Evolutionary conservation across 257 asterid species (phyloP), one percentile per base, ranked within the genome.

Genomic region (Solanum arcanum): DNA sequence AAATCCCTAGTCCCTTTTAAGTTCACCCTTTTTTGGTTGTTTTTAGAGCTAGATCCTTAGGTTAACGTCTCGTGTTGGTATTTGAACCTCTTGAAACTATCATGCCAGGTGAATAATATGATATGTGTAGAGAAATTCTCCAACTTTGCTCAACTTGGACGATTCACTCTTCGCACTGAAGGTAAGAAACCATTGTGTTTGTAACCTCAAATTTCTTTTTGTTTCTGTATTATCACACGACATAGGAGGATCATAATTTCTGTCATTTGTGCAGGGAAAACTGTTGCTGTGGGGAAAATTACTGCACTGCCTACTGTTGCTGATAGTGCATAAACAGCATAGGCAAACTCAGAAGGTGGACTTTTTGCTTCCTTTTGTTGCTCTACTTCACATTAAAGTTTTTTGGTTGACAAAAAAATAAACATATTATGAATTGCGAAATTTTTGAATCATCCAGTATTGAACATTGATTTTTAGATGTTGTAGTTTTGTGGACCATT

Each of bases 131-230:
- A 97, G 91, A 94, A 93, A 84, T 97, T 94, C 87, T 72, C 92
- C 5, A 95, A 96, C 89, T 93, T 94, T 89, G 86, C 98, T 23
- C 99, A 97, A 75, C 94, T 97, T 69, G 99, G 99, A 59, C 91
- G 99, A 88, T 97, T 97, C 91, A 96, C 99, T 81, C 99, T 97
- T 86, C 99, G 99, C 62, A 93, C 98, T 16, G 99, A 97, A 95
- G 99, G 99, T 94, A 81, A 84, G 87, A 56, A 20, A 47, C 69
- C 62, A 72, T 88, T 77, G 77, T 37, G 31, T 18, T 83, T 83
- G 83, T 85, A 87, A 60, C 47, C 77, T 12, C 16, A 42, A 39
- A 33, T 89, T 42, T 83, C 37, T 62, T 29, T 37, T 49, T 52
- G n/a, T 31, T 25, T 25, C 75, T 84, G 73, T 42, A 84, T 15